phyloP scores from a whole-genome alignment of 768 basidiomycete genomes.

The Tulasnella sp. region DNA sequence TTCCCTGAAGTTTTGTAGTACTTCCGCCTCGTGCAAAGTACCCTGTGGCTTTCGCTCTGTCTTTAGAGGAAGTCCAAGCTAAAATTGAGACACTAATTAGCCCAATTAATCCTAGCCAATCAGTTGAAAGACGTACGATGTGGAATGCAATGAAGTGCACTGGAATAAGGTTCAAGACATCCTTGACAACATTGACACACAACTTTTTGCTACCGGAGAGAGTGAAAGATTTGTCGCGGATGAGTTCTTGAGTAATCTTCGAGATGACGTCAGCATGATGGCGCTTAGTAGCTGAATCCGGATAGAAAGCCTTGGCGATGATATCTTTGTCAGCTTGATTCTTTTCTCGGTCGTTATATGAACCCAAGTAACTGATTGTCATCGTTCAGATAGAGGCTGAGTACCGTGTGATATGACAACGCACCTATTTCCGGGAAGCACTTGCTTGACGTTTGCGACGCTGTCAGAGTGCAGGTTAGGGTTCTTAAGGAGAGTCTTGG shows the following conservation, averaged over 20 bases:
- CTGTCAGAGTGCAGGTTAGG: conserved; percentile 6
- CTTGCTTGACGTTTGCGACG: neutral
- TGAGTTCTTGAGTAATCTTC: conserved; percentile 44
- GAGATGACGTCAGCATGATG: conserved; percentile 18
- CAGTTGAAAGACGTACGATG: conserved; percentile 37
- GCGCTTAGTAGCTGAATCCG: neutral
- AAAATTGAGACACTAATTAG: no score
- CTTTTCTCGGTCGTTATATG: neutral
- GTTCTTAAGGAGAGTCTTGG: neutral
- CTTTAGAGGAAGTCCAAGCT: conserved; percentile 15
- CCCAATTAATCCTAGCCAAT: no score
- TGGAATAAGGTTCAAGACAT: conserved; percentile 53
- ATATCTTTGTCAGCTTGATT: neutral
- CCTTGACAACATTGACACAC: conserved; percentile 52
- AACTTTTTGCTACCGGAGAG: conserved; percentile 42
- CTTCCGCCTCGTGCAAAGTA: conserved; percentile 11
- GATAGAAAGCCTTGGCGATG: conserved; percentile 3
- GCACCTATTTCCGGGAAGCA: neutral
- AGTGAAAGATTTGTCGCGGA: conserved; percentile 40
- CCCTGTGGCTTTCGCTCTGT: conserved; percentile 1
- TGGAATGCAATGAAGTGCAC: conserved; percentile 57
- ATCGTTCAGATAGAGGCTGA: neutral
- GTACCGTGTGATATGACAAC: neutral
- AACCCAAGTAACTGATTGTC: neutral
- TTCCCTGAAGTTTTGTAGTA: conserved; percentile 7